Percentiles rank a stretch among this genome's conserved stretches.
Conservation (phyloP, 2,329 filamentous ascomycete genomes). For the Alternaria conjuncta region DNA sequence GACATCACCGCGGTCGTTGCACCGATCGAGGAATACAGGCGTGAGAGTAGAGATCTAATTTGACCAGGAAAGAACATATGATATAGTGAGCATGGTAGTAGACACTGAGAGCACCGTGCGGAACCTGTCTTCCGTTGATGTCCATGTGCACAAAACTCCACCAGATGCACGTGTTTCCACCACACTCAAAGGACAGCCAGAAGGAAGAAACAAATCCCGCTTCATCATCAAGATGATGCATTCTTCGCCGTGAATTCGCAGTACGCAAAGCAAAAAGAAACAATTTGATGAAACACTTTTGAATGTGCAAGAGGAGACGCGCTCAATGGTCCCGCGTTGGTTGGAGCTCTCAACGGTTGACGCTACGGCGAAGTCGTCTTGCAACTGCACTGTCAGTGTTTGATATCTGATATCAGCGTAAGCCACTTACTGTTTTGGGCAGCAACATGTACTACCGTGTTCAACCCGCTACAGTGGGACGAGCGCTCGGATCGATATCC, state of each 20-base stretch:
- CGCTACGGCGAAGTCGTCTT: background rate
- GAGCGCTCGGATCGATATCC: conserved; percentile 25
- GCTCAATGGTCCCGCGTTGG: background rate
- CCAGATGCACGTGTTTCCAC: background rate
- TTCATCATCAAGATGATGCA: background rate
- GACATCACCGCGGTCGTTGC: background rate
- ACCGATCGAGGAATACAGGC: background rate
- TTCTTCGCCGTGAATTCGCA: background rate
- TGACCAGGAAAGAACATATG: background rate
- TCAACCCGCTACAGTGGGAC: conserved; percentile 14
- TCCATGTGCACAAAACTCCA: background rate
- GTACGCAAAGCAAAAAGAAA: background rate
- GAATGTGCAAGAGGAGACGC: background rate
- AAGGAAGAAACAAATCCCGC: background rate
- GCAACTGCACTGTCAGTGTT: background rate
- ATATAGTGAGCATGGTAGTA: background rate
- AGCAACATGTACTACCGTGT: background rate
- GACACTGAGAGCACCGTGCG: background rate
- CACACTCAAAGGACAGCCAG: background rate
- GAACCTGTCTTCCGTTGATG: background rate
- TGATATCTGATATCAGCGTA: background rate
- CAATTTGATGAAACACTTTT: conserved; percentile 4
- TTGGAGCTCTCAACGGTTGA: background rate
- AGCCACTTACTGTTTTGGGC: background rate
- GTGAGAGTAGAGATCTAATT: background rate